phyloP scores from a whole-genome alignment of 2,329 filamentous ascomycete genomes.

The Cercospora sp. region DNA sequence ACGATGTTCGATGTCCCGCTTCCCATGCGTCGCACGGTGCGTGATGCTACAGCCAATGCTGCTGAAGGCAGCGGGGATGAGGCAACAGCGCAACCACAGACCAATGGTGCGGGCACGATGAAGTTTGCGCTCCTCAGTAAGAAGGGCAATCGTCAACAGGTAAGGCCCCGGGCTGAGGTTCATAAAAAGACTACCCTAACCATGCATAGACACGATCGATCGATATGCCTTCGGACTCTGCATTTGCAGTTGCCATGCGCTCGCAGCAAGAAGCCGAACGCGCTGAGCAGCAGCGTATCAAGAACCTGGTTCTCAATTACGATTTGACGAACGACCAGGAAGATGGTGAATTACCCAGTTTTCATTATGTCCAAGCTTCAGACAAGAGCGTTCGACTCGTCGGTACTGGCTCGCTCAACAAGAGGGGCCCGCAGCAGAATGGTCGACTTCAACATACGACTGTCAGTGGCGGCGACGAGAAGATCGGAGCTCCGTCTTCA shows the following conservation, averaged over 20 bases:
- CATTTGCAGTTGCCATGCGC: slow-evolving; percentile 94
- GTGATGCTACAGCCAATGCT: slow-evolving; percentile 53
- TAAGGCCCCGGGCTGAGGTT: slow-evolving; percentile 42
- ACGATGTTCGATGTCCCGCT: slow-evolving; percentile 93
- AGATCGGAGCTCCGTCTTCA: slow-evolving; percentile 15
- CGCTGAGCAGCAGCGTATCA: slow-evolving; percentile 97
- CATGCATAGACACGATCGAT: slow-evolving; percentile 78
- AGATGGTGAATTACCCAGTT: slow-evolving; percentile 64
- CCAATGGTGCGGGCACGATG: slow-evolving; percentile 66
- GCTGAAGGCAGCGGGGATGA: slow-evolving; percentile 47
- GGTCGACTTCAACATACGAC: slow-evolving; percentile 37
- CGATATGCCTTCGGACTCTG: slow-evolving; percentile 85
- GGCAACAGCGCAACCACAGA: slow-evolving; percentile 37
- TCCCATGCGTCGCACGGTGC: slow-evolving; percentile 72
- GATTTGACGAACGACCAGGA: slow-evolving; percentile 79
- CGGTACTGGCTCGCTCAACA: slow-evolving; percentile 41
- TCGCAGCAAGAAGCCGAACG: slow-evolving; percentile 91
- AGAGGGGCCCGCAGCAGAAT: slow-evolving; percentile 39
- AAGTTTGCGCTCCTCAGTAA: slow-evolving; percentile 96
- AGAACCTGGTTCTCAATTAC: slow-evolving; percentile 94
- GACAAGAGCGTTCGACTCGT: slow-evolving; percentile 51
- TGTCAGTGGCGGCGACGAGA: slow-evolving; percentile 23
- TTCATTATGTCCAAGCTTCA: slow-evolving; percentile 44
- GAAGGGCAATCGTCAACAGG: slow-evolving; percentile 92
- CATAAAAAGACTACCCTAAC: slow-evolving; percentile 4